Conservation (phyloP, 768 basidiomycete genomes). For the Auricularia sp. region DNA sequence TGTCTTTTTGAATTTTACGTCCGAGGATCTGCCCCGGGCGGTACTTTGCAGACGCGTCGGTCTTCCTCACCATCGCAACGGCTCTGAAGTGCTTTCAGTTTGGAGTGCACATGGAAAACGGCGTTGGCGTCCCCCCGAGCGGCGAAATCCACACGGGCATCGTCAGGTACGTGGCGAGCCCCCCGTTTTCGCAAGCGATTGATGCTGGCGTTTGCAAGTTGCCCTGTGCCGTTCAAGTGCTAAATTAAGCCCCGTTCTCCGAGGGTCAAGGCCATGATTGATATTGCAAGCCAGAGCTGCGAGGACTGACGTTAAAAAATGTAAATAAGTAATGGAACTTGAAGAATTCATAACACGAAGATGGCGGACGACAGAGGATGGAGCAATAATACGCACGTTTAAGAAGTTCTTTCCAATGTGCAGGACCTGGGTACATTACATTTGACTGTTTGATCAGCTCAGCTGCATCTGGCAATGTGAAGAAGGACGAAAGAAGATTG, state of each 20-base stretch:
- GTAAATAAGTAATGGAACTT: no score
- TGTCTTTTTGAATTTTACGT: neutral
- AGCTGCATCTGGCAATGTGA: no score
- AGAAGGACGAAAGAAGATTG: no score
- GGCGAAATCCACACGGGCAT: slow-evolving; percentile 5
- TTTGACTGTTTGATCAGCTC: no score
- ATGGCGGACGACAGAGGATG: no score
- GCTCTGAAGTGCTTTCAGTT: slow-evolving; percentile 13
- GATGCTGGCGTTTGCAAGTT: slow-evolving; percentile 13
- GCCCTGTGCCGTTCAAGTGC: slow-evolving; percentile 28
- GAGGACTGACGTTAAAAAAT: no score
- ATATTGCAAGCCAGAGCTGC: no score
- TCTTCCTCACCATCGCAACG: slow-evolving; percentile 15
- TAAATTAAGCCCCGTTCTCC: slow-evolving; percentile 24
- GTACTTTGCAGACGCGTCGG: slow-evolving; percentile 13
- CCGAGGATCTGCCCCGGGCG: slow-evolving; percentile 15
- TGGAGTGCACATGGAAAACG: slow-evolving; percentile 13
- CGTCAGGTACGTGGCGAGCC: slow-evolving; percentile 3
- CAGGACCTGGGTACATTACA: no score
- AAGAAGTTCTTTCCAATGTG: no score
- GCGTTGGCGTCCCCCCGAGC: neutral
- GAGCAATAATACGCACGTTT: no score
- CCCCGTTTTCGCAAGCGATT: neutral
- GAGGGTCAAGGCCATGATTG: neutral
- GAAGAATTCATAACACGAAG: no score